Base-by-base conservation (phyloP, 2,329 filamentous ascomycete species). In the Ascochyta koolunga region DNA sequence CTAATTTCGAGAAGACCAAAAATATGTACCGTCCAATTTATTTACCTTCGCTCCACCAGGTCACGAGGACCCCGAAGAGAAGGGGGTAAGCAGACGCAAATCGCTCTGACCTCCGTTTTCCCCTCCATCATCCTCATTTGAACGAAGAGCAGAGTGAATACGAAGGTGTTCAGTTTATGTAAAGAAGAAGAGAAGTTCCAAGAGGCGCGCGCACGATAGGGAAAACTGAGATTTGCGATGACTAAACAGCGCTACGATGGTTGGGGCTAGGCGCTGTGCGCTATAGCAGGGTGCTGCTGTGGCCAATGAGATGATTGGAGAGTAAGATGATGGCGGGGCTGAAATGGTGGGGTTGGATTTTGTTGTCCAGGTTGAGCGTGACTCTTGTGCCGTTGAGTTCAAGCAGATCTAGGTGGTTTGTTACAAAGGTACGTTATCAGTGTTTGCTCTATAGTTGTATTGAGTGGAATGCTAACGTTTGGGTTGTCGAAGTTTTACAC, bases 61-160 rank as follows among this genome's bases (percentile, higher is more conserved):
- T 54, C 43, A 58, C 27, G n/a, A 59, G 56, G 37, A 58, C 62
- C 65, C 71, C 79, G 79, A 77, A 78, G 76, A 78, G 65, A 68
- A 70, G 70, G 84, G 82, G 82, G 82, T 86, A 86, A 86, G 82
- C 80, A 78, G 80, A 82, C 79, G 75, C 61, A 54, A 27, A 31
- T 43, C 58, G 61, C 61, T 75, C 84, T 87, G 65, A 83, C 85
- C 83, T 84, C 80, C 84, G 83, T 74, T 87, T 87, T 87, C 85
- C 85, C 85, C 84, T 87, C 85, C 82, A 81, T 74, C 78, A 81
- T 66, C 62, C 80, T 79, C 82, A 85, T 80, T 78, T 82, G 73
- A 75, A 74, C 71, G 78, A 79, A 82, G 82, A 78, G 79, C 81
- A 85, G 84, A 87, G 84, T 87, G 85, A 86, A 87, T 87, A 86